phyloP scores from a whole-genome alignment of 1,139 yeast species.

The Taphrina pruni region DNA sequence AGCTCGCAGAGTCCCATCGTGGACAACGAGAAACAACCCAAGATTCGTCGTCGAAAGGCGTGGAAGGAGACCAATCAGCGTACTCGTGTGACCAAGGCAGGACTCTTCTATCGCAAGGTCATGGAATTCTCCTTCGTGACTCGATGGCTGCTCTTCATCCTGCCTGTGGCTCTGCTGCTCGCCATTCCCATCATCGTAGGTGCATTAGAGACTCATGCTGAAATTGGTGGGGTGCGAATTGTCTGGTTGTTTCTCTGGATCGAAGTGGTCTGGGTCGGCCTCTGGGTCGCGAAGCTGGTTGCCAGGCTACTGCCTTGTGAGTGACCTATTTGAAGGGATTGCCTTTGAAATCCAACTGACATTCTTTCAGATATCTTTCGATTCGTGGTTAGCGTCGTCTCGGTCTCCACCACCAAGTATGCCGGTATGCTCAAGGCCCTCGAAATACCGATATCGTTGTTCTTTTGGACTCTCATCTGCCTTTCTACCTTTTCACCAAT shows the following conservation, averaged over 20 bases:
- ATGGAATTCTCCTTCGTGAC: conserved; percentile 49
- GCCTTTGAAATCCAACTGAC: not conserved
- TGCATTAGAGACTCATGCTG: conserved; percentile 50
- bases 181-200: conserved; percentile 55
- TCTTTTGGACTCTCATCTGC: conserved; percentile 45
- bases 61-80: conserved; percentile 31
- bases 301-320: conserved; percentile 52
- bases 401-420: conserved; percentile 52
- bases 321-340: not conserved
- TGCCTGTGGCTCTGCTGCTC: conserved; percentile 53
- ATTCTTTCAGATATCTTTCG: conserved; percentile 35
- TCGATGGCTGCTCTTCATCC: conserved; percentile 53
- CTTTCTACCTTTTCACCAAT: conserved; percentile 53
- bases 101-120: conserved; percentile 39
- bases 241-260: conserved; percentile 56
- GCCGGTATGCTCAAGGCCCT: conserved; percentile 52
- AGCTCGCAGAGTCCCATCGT: conserved; percentile 27
- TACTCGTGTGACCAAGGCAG: conserved; percentile 37
- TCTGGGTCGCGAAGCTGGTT: conserved; percentile 52
- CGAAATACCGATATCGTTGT: conserved; percentile 52
- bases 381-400: conserved; percentile 51
- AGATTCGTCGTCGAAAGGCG: conserved; percentile 29
- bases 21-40: conserved; percentile 13
- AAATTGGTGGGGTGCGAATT: conserved; percentile 52
- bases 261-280: conserved; percentile 56